Percentiles rank a stretch among this genome's conserved stretches.
These are phyloP conservation scores for Kodamaea kaohsiungensis DNA, from an alignment of 805 yeast genomes.

Conservation along the genomic window DNA sequence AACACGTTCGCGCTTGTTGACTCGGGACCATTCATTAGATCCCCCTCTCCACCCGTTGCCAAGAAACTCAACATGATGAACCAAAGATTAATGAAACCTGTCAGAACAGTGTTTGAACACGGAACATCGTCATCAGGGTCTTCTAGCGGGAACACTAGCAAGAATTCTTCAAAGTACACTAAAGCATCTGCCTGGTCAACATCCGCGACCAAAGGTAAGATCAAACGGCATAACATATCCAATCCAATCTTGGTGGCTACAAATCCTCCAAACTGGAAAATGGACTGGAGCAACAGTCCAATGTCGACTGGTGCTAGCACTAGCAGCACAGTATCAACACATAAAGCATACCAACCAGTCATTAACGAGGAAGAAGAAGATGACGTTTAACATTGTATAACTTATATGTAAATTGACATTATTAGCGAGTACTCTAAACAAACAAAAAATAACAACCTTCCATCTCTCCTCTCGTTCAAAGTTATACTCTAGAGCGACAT, in stretches of 20 bases:
- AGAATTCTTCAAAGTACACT: background rate
- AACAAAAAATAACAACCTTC: no score
- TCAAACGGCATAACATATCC: conserved; percentile 11
- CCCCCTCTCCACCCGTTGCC: conserved; percentile 29
- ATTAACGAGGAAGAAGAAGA: conserved; percentile 19
- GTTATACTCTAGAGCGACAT: no score
- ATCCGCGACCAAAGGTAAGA: conserved; percentile 5
- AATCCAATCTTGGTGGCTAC: conserved; percentile 10
- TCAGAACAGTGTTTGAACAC: conserved; percentile 11
- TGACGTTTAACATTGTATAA: background rate
- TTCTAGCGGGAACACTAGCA: background rate
- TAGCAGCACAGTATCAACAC: background rate
- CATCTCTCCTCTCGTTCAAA: no score
- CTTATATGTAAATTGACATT: no score
- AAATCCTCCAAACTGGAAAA: conserved; percentile 7
- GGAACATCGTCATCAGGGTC: conserved; percentile 2
- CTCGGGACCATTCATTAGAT: conserved; percentile 13
- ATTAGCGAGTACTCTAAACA: no score
- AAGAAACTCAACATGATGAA: conserved; percentile 18
- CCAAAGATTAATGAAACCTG: conserved; percentile 14
- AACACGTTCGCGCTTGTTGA: conserved; percentile 5
- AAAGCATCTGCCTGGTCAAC: background rate
- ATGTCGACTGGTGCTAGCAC: background rate
- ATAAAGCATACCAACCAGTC: conserved; percentile 16
- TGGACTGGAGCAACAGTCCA: conserved; percentile 6